Conservation (phyloP, 2,329 filamentous ascomycete genomes). For the Xylariaceae sp. region DNA sequence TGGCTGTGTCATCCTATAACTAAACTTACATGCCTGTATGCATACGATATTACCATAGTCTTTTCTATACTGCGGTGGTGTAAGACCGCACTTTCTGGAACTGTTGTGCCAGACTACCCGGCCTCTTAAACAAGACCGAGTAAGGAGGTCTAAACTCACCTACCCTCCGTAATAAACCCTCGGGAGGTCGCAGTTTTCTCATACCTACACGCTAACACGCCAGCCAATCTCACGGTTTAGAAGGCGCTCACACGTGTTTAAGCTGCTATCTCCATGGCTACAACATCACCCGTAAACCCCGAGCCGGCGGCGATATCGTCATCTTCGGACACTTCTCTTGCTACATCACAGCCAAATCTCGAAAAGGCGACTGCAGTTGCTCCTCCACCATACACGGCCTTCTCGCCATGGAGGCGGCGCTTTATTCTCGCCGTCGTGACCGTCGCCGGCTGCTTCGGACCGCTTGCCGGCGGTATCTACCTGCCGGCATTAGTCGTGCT, state of each 20-base stretch:
- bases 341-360: background rate
- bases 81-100: too few relatives aligned
- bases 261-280: background rate
- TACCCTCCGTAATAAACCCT: background rate
- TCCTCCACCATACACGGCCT: constrained; percentile 40
- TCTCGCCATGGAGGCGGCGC: constrained; percentile 38
- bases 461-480: constrained; percentile 48
- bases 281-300: background rate
- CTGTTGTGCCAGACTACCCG: too few relatives aligned
- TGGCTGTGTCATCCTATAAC: too few relatives aligned
- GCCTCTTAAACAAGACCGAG: too few relatives aligned
- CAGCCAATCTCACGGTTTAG: too few relatives aligned
- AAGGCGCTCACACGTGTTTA: too few relatives aligned
- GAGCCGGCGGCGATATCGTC: background rate
- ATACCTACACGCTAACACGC: background rate
- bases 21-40: too few relatives aligned
- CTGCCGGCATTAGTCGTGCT: constrained; percentile 44
- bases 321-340: background rate
- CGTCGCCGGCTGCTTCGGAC: constrained; percentile 45
- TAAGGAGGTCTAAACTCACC: background rate
- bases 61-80: too few relatives aligned
- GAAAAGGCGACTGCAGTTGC: background rate
- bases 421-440: constrained; percentile 45
- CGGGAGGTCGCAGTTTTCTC: background rate
- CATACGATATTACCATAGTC: too few relatives aligned